Percentiles rank a stretch among this genome's conserved stretches.
These are phyloP conservation scores for Pseudozyma pruni DNA, from an alignment of 1,284 basidiomycete species.

Conservation along the genomic window DNA sequence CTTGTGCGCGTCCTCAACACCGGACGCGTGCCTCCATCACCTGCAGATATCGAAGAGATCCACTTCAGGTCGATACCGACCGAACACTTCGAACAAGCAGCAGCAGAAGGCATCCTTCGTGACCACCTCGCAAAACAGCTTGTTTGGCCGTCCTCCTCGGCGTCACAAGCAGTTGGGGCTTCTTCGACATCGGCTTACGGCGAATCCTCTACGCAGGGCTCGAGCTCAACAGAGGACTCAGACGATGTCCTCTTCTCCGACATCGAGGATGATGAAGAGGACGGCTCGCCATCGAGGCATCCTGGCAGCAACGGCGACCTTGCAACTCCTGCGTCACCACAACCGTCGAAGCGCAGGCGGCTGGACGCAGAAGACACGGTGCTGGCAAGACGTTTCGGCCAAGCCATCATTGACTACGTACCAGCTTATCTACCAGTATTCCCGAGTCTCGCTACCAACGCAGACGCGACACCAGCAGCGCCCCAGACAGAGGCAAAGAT, in stretches of 20 bases:
- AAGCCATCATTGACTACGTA: slow-evolving; percentile 37
- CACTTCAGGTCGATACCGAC: slow-evolving; percentile 22
- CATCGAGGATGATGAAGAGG: slow-evolving; percentile 16
- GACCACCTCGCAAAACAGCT: slow-evolving; percentile 22
- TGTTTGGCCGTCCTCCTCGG: slow-evolving; percentile 21
- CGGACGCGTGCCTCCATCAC: slow-evolving; percentile 23
- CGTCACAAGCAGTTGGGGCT: background rate
- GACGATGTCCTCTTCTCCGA: slow-evolving; percentile 26
- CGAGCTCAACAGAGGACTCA: slow-evolving; percentile 17
- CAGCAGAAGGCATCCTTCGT: slow-evolving; percentile 29
- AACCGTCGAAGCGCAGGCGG: slow-evolving; percentile 15
- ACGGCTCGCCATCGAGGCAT: slow-evolving; percentile 3
- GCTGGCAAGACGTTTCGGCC: slow-evolving; percentile 21
- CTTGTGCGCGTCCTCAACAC: slow-evolving; percentile 28
- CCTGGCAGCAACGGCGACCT: background rate
- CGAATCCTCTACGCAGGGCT: slow-evolving; percentile 21
- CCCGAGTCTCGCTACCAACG: background rate
- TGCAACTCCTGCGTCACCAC: background rate
- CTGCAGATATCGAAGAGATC: slow-evolving; percentile 17
- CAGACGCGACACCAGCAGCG: background rate
- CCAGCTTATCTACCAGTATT: slow-evolving; percentile 39
- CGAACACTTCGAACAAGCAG: slow-evolving; percentile 18
- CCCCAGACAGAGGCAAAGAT: background rate
- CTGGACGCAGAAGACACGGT: background rate
- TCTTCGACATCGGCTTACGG: background rate